Base-by-base conservation (phyloP, 208 protist species). In the Zelonia costaricensis region DNA sequence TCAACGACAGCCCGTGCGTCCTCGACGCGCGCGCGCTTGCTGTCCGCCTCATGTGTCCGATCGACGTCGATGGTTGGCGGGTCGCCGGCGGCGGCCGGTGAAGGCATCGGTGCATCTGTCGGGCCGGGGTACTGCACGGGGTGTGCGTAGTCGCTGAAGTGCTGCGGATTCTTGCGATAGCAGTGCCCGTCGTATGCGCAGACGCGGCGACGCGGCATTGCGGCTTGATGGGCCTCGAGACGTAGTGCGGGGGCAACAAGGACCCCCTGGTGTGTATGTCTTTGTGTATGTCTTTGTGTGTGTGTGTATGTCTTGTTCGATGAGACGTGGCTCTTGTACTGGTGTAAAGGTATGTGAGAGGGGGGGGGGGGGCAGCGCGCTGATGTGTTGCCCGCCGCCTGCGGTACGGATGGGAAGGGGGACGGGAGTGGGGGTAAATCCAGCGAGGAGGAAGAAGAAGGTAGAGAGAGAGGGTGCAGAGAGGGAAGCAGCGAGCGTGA, bases 81-180 rank as follows among this genome's bases (percentile, higher is more conserved):
- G 4, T 4, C 33, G 33, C 7, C 33, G 33, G 7, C 33, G 33
- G 4, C 33, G 33, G 30, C 10, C n/a, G 3, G 10, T 25, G 25
- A 2, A 13, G 18, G 22, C 25, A 16, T 43, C 27, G 20, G 2
- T 20, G 12, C 51, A 8, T 43, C 18, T 25, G 38, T 15, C 8
- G 18, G 13, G 1, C 5, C 20, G 2, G 73, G 66, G 28, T 60
- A 36, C 59, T 82, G 71, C 1, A 45, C 39, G 10, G 76, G 76
- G 31, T 80, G 77, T 0, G 55, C 43, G 48, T 65, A 80, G 0
- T 69, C 35, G 28, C 22, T 35, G 20, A 72, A 72, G 54, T 84
- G 73, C 20, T 57, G 40, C 10, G 63, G 58, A 47, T 74, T 79
- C 33, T 84, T 74, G 31, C 68, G 72, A 20, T 84, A 84, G 61